Base-by-base conservation (phyloP, 2,329 filamentous ascomycete genomes). In the Arthroderma sp. region DNA sequence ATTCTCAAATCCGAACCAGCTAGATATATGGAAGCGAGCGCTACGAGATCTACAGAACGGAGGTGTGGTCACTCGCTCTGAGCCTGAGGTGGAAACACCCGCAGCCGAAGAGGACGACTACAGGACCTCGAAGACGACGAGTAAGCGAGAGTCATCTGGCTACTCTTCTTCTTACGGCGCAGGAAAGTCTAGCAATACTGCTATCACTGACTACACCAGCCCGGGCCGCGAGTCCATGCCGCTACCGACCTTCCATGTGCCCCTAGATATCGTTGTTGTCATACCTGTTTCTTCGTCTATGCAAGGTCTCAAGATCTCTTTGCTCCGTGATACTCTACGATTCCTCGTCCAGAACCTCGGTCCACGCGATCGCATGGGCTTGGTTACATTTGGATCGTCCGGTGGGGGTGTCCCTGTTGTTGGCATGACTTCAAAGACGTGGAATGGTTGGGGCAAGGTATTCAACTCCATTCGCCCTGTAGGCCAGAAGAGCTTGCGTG, bases 251-350 rank as follows among this genome's bases (percentile, higher is more conserved):
- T 70, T 91, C 52, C 93, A 98, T 68, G 88, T 97, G 15, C 91
- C 93, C 1, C 82, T 97, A 56, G 93, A 98, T 67, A 84, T 98
- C 31, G 91, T 98, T 0, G 89, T 97, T 0, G 93, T 98, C 21
- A 91, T 98, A 35, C 93, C 93, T 0, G 90, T 98, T 4, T 97
- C 93, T 0, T 95, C 91, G 0, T 97, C 93, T 0, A 98, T 97
- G 91, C 93, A 97, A 72, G 93, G 93, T n/a, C 82, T 98, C 60
- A 98, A 98, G 75, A 96, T 97, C 68, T 95, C 91, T 61, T 79
- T 98, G 1, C 82, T 98, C 13, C 85, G 90, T 43, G 93, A 98
- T 71, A 87, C 91, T 0, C 79, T 98, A 37, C 88, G 87, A 59
- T 98, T 97, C 70, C 85, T 98, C 71, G 88, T 98, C 1, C 81